Conservation (phyloP, 768 basidiomycete species). For the Rhodocollybia butyracea region DNA sequence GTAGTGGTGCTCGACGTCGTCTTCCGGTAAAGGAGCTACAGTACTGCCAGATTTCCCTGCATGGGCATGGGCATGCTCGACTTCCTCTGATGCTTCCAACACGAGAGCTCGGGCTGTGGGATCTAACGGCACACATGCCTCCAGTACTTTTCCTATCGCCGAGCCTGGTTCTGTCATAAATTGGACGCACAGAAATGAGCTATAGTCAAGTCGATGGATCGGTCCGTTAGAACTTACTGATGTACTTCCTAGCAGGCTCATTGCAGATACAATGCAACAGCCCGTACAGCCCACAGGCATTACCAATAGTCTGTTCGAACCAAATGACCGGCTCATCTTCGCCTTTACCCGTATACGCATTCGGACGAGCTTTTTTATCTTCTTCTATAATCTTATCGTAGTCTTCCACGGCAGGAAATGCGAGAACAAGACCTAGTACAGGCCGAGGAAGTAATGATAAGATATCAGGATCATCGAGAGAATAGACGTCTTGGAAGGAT, state of each 20-base stretch:
- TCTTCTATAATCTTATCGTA: slow-evolving; percentile 16
- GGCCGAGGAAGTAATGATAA: slow-evolving; percentile 29
- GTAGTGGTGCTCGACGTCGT: slow-evolving; percentile 29
- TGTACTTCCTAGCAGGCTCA: slow-evolving; percentile 18
- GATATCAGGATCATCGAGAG: slow-evolving; percentile 29
- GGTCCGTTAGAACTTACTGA: slow-evolving; percentile 15
- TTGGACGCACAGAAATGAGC: neutral
- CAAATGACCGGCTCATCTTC: slow-evolving; percentile 30
- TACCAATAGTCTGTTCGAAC: slow-evolving; percentile 35
- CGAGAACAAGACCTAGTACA: slow-evolving; percentile 27
- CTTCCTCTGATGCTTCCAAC: slow-evolving; percentile 23
- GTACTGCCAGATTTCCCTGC: slow-evolving; percentile 29
- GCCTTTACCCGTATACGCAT: slow-evolving; percentile 26
- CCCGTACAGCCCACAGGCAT: slow-evolving; percentile 35
- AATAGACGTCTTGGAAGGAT: slow-evolving; percentile 31
- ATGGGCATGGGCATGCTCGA: slow-evolving; percentile 25
- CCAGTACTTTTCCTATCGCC: slow-evolving; percentile 21
- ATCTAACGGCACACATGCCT: slow-evolving; percentile 18
- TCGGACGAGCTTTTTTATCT: slow-evolving; percentile 20
- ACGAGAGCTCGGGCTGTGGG: slow-evolving; percentile 26
- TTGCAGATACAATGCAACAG: slow-evolving; percentile 32
- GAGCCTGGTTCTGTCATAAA: slow-evolving; percentile 12
- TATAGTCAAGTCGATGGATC: neutral
- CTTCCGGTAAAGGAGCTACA: slow-evolving; percentile 25
- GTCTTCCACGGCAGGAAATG: slow-evolving; percentile 22